Conservation (phyloP, 1,284 basidiomycete genomes). For the Cutaneotrichosporon sp. region DNA sequence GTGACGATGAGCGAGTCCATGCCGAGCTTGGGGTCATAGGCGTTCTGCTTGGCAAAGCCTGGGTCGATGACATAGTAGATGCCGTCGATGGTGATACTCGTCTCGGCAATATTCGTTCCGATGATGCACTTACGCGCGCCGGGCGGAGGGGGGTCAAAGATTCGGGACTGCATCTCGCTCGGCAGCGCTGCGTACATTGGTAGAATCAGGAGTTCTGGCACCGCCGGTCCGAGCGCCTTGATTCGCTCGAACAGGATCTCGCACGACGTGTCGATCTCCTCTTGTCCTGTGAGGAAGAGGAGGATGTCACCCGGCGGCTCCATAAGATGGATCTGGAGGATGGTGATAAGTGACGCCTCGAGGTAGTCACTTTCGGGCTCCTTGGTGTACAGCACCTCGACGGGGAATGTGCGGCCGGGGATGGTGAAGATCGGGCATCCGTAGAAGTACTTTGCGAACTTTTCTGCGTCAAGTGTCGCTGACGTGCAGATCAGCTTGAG, state of each 20-base stretch:
- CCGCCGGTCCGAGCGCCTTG: slow-evolving; percentile 94
- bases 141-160: slow-evolving; percentile 96
- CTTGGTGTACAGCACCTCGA: slow-evolving; percentile 96
- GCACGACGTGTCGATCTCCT: slow-evolving; percentile 97
- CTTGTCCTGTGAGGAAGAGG: slow-evolving; percentile 96
- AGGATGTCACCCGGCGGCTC: slow-evolving; percentile 95
- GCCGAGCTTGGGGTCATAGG: slow-evolving; percentile 92
- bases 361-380: slow-evolving; percentile 98
- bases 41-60: slow-evolving; percentile 98
- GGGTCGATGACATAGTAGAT: slow-evolving; percentile 99
- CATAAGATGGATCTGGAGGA: slow-evolving; percentile 98
- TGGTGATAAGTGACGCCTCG: slow-evolving; percentile 95
- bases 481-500: slow-evolving; percentile 98
- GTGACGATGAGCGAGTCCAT: slow-evolving; percentile 99
- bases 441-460: slow-evolving; percentile 98
- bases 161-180: slow-evolving; percentile 93
- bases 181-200: slow-evolving; percentile 97
- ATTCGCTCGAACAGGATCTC: slow-evolving; percentile 97
- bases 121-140: slow-evolving; percentile 96
- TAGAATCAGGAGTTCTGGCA: slow-evolving; percentile 92
- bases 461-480: slow-evolving; percentile 97
- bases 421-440: slow-evolving; percentile 99
- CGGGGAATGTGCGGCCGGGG: slow-evolving; percentile 96
- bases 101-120: slow-evolving; percentile 98
- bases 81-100: slow-evolving; percentile 94